Percentiles rank a stretch among this genome's conserved stretches.
Evolutionary conservation across 495 filamentous ascomycete genomes (phyloP).

Genomic region (Penicillium bialowiezense): DNA sequence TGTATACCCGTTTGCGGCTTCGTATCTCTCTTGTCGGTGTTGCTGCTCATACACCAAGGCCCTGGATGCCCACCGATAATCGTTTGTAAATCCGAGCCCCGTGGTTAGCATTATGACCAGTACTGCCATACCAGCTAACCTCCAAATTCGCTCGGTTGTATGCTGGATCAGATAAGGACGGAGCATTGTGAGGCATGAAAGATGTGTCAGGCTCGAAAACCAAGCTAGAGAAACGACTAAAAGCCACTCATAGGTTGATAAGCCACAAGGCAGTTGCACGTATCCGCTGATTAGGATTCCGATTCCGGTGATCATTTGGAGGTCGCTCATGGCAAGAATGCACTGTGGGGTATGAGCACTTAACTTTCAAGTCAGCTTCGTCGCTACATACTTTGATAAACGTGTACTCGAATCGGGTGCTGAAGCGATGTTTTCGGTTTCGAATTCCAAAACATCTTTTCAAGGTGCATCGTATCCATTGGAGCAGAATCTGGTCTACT

Average conservation of each 20-base stretch:
- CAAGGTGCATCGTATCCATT: no score
- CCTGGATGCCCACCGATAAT: neutral
- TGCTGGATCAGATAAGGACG: neutral
- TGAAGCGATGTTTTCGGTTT: no score
- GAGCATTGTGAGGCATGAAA: constrained; percentile 35
- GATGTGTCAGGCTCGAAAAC: constrained; percentile 39
- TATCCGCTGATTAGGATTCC: constrained; percentile 18
- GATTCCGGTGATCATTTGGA: constrained; percentile 18
- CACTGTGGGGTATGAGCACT: no score
- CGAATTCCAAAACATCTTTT: no score
- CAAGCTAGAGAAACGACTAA: constrained; percentile 26
- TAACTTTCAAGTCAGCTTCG: no score
- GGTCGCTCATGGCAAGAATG: constrained; percentile 11
- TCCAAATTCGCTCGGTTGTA: neutral
- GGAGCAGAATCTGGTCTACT: no score
- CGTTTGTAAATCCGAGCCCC: neutral
- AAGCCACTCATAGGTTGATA: constrained; percentile 37
- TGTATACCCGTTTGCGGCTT: no score
- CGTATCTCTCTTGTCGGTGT: no score
- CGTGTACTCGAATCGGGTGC: no score
- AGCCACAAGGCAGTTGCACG: constrained; percentile 8
- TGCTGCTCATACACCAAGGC: neutral
- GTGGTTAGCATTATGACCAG: neutral
- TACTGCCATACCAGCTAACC: neutral
- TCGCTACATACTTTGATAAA: no score